Evolutionary conservation across 2,329 filamentous ascomycete species (phyloP).

Genomic region (Colletotrichum neosansevieriae): DNA sequence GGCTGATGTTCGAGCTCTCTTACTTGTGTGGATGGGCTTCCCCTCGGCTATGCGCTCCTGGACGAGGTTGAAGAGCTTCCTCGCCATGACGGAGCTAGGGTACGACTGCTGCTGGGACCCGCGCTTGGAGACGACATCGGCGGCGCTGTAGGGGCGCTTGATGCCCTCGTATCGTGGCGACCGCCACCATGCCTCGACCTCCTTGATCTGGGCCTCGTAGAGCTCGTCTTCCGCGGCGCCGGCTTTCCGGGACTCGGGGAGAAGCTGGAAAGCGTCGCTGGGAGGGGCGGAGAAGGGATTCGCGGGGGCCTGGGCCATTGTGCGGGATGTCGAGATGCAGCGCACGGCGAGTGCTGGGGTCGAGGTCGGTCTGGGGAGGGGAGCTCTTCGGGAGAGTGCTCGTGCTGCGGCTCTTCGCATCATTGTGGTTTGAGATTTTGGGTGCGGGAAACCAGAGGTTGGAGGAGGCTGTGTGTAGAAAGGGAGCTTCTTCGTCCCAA

Average conservation of each 20-base stretch:
- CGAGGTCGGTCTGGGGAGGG: conserved; percentile 41
- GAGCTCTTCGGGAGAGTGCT: conserved; percentile 46
- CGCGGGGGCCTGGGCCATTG: conserved; percentile 45
- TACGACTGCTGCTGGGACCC: conserved; percentile 89
- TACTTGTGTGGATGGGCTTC: conserved; percentile 93
- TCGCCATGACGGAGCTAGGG: conserved; percentile 92
- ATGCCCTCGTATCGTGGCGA: conserved; percentile 88
- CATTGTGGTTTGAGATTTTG: conserved; percentile 42
- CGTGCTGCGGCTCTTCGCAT: conserved; percentile 50
- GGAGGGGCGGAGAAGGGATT: conserved; percentile 50
- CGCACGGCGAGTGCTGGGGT: conserved; percentile 44
- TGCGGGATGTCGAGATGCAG: conserved; percentile 48
- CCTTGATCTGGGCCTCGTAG: conserved; percentile 84
- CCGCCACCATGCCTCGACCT: conserved; percentile 92
- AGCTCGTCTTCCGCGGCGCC: conserved; percentile 86
- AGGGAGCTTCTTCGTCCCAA: no score
- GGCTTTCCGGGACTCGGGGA: conserved; percentile 81
- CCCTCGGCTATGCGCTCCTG: conserved; percentile 81
- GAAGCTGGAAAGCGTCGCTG: conserved; percentile 86
- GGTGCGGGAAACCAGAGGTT: neutral
- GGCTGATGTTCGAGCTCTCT: conserved; percentile 46
- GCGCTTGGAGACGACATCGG: conserved; percentile 92
- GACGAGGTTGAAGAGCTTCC: conserved; percentile 92
- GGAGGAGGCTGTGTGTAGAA: neutral
- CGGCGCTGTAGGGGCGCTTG: conserved; percentile 89